Conservation (phyloP, 163 green algal species). For the Volvox carteri region DNA sequence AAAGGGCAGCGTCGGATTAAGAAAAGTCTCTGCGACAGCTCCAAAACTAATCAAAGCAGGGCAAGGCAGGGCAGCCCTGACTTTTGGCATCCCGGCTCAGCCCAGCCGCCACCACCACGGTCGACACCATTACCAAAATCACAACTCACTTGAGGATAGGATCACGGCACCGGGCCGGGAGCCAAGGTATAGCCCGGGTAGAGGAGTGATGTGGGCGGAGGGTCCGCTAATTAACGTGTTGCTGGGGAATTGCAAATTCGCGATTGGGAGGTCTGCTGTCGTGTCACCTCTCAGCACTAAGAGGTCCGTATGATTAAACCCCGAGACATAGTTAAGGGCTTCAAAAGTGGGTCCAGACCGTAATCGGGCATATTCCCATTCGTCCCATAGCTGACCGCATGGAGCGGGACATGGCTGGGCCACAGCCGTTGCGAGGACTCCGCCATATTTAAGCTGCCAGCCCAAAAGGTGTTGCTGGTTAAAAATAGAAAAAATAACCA, state of each 20-base stretch:
- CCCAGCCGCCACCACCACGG: too few species aligned
- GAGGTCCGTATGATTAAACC: neutral
- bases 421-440: neutral
- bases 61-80: too few species aligned
- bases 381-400: neutral
- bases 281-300: neutral
- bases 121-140: too few species aligned
- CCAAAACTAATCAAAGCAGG: too few species aligned
- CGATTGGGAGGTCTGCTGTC: neutral
- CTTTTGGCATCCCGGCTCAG: too few species aligned
- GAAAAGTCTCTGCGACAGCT: too few species aligned
- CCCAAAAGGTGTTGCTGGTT: neutral
- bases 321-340: neutral
- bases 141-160: neutral
- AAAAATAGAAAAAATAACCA: neutral
- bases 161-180: neutral
- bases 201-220: too few species aligned
- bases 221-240: conserved; percentile 15
- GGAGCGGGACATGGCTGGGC: neutral
- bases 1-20: too few species aligned
- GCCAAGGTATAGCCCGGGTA: conserved; percentile 8
- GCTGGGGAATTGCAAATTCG: neutral
- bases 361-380: neutral
- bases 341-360: neutral
- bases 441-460: neutral